A percentile compares a stretch with the other conserved stretches of the same genome.
phyloP scores from a whole-genome alignment of 2,329 filamentous ascomycete genomes.

The Stagonosporopsis chrysanthemi region DNA sequence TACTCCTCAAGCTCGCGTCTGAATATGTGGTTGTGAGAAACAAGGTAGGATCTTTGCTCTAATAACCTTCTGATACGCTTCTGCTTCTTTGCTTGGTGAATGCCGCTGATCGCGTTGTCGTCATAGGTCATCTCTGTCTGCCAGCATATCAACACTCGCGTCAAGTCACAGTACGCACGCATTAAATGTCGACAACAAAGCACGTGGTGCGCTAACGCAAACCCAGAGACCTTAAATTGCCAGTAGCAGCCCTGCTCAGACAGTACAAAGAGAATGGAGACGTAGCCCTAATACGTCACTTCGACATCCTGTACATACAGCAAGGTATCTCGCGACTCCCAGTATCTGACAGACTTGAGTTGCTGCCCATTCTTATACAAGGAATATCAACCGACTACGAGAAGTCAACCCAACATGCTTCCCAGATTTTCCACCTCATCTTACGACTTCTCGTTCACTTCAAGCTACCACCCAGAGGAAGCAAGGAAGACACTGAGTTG shows the following conservation, averaged over 20 bases:
- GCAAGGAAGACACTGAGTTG: slow-evolving; percentile 76
- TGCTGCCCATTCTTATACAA: slow-evolving; percentile 74
- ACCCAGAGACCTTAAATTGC: slow-evolving; percentile 70
- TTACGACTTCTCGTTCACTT: slow-evolving; percentile 77
- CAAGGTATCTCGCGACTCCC: slow-evolving; percentile 75
- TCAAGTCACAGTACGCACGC: slow-evolving; percentile 63
- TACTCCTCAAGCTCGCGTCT: slow-evolving; percentile 86
- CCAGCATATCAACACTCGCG: slow-evolving; percentile 73
- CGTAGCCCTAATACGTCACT: slow-evolving; percentile 79
- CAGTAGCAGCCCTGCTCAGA: slow-evolving; percentile 81
- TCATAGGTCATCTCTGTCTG: slow-evolving; percentile 70
- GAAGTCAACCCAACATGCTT: slow-evolving; percentile 62
- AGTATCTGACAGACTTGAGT: slow-evolving; percentile 68
- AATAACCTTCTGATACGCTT: background rate
- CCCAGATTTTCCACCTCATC: slow-evolving; percentile 82
- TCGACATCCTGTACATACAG: slow-evolving; percentile 88
- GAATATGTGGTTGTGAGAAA: slow-evolving; percentile 80
- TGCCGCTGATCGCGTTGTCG: slow-evolving; percentile 43
- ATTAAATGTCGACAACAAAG: background rate
- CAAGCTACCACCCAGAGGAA: slow-evolving; percentile 76
- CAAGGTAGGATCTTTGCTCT: slow-evolving; percentile 61
- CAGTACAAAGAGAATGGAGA: slow-evolving; percentile 82
- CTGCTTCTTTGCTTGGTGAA: slow-evolving; percentile 7
- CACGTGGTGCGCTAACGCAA: slow-evolving; percentile 20
- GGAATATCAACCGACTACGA: slow-evolving; percentile 69